Evolutionary conservation across 1,284 basidiomycete species (phyloP).

Genomic region (Golubevia pallescens): DNA sequence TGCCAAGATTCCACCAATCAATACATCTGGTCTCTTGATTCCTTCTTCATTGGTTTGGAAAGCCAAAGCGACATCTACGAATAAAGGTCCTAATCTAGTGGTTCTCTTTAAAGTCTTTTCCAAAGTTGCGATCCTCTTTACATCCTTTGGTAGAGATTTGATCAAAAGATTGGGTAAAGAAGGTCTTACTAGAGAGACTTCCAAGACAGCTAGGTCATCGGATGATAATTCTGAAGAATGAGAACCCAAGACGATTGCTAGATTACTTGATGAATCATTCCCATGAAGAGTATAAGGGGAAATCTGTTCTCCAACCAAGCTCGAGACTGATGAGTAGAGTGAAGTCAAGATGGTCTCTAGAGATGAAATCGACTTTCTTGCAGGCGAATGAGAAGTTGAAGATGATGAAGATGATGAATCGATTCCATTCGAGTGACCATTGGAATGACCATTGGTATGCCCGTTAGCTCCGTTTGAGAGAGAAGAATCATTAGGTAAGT

Average conservation of each 20-base stretch:
- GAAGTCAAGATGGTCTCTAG: conserved; percentile 33
- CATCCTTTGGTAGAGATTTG: conserved; percentile 72
- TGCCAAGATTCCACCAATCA: conserved; percentile 71
- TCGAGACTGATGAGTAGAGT: conserved; percentile 38
- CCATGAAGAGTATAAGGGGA: conserved; percentile 48
- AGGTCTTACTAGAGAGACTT: conserved; percentile 78
- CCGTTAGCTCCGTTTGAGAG: conserved; percentile 3
- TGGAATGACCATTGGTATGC: conserved; percentile 61
- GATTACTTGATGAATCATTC: conserved; percentile 27
- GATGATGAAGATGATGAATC: too few relatives aligned
- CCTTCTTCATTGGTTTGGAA: conserved; percentile 69
- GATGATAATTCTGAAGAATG: conserved; percentile 29
- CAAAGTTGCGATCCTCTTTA: conserved; percentile 79
- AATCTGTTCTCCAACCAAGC: conserved; percentile 36
- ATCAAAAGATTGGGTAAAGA: conserved; percentile 74
- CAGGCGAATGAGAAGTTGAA: conserved; percentile 13
- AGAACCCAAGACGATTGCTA: conserved; percentile 51
- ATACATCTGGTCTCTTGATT: background rate
- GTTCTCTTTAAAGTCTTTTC: conserved; percentile 79
- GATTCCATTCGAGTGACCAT: conserved; percentile 55
- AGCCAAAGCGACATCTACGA: conserved; percentile 79
- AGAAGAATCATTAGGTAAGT: too few relatives aligned
- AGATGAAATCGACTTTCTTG: background rate
- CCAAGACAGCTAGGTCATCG: conserved; percentile 73
- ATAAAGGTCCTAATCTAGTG: conserved; percentile 86